A percentile compares a stretch with the other conserved stretches of the same genome.
These are phyloP conservation scores for Prunus mira DNA, from an alignment of 306 rosid species.

Conservation along the genomic window DNA sequence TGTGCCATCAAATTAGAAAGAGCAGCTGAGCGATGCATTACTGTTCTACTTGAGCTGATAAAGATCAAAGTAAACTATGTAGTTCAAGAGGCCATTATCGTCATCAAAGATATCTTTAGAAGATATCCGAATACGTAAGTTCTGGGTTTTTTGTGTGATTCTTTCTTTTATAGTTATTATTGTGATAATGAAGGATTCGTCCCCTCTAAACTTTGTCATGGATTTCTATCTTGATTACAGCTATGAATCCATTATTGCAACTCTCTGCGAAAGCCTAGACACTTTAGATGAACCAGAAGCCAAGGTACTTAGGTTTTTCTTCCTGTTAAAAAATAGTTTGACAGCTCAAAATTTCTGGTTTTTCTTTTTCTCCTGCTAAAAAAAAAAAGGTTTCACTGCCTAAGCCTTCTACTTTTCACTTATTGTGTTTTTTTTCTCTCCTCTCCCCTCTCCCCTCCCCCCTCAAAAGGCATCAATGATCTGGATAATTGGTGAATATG, in stretches of 20 bases:
- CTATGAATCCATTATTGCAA: slow-evolving; percentile 97
- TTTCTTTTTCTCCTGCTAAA: slow-evolving; percentile 5
- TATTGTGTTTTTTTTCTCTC: background rate
- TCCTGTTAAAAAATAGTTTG: slow-evolving; percentile 11
- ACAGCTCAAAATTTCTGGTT: background rate
- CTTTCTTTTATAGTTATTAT: background rate
- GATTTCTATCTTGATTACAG: slow-evolving; percentile 38
- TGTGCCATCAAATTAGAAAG: slow-evolving; percentile 98
- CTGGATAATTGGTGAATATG: slow-evolving; percentile 99
- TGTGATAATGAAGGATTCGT: slow-evolving; percentile 12
- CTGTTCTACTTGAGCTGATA: slow-evolving; percentile 96
- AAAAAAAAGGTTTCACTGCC: background rate
- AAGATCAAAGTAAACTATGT: slow-evolving; percentile 98
- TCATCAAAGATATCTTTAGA: slow-evolving; percentile 98
- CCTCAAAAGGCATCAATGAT: slow-evolving; percentile 84
- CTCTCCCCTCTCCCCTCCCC: background rate
- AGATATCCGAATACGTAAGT: slow-evolving; percentile 99
- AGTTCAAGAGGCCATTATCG: slow-evolving; percentile 99
- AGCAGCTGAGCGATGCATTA: slow-evolving; percentile 99
- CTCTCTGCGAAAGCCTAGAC: slow-evolving; percentile 96
- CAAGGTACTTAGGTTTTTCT: slow-evolving; percentile 54
- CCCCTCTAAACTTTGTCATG: slow-evolving; percentile 21
- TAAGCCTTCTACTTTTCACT: background rate
- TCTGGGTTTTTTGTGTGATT: background rate
- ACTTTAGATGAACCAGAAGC: slow-evolving; percentile 99